Evolutionary conservation across 371 early-diverging fungal genomes (phyloP).

Genomic region (Nematocida sp.): DNA sequence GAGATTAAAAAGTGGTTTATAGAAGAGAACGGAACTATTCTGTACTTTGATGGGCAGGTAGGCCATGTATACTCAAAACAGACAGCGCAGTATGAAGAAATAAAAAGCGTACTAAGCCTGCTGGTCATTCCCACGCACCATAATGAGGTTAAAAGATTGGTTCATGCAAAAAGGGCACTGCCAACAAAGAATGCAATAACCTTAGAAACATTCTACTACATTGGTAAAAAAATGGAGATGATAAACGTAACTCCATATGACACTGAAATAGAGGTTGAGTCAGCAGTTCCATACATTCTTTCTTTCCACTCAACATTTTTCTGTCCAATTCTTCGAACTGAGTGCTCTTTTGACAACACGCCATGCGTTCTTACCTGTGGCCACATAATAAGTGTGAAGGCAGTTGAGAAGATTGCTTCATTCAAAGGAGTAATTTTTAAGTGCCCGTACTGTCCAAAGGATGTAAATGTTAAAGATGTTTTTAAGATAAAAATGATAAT

Average conservation of each 20-base stretch:
- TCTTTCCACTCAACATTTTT: slow-evolving; percentile 57
- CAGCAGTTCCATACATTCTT: slow-evolving; percentile 37
- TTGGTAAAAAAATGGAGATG: slow-evolving; percentile 53
- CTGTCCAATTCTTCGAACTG: slow-evolving; percentile 53
- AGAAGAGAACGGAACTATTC: background rate
- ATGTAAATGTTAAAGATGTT: slow-evolving; percentile 44
- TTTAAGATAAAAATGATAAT: slow-evolving; percentile 19
- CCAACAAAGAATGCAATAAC: slow-evolving; percentile 8
- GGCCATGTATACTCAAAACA: slow-evolving; percentile 13
- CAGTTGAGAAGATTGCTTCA: slow-evolving; percentile 42
- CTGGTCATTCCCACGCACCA: slow-evolving; percentile 17
- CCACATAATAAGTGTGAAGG: slow-evolving; percentile 38
- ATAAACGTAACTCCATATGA: slow-evolving; percentile 49
- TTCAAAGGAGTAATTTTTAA: slow-evolving; percentile 43
- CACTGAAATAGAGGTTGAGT: slow-evolving; percentile 30
- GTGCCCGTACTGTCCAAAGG: slow-evolving; percentile 57
- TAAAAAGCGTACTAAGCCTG: slow-evolving; percentile 10
- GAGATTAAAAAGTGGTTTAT: background rate
- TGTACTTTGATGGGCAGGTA: slow-evolving; percentile 24
- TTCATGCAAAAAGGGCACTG: background rate
- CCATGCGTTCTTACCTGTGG: slow-evolving; percentile 56
- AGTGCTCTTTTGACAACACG: slow-evolving; percentile 49
- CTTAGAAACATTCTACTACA: slow-evolving; percentile 37
- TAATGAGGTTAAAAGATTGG: slow-evolving; percentile 3
- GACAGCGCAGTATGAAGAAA: slow-evolving; percentile 12